These are phyloP conservation scores for Mrakia blollopis DNA, from an alignment of 768 basidiomycete species.

Conservation along the genomic window DNA sequence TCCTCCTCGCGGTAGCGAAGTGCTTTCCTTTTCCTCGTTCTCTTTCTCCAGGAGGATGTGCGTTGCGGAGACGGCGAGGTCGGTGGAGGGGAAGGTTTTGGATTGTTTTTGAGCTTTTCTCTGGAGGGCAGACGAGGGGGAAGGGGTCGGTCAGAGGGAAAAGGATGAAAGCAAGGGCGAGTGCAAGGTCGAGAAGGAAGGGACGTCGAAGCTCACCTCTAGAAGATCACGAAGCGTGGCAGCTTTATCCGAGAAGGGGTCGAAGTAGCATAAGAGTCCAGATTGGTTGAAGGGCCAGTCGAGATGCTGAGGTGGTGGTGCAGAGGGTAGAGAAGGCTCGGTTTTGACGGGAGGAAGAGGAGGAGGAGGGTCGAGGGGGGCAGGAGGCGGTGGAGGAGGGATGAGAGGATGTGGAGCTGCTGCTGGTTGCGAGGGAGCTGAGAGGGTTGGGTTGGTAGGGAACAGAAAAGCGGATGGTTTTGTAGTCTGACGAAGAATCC, in stretches of 20 bases:
- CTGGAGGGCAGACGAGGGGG: not conserved
- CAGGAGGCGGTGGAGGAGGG: no score
- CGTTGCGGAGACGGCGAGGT: not conserved
- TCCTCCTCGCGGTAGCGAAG: no score
- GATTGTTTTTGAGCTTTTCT: not conserved
- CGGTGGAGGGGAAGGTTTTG: not conserved
- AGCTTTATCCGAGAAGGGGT: not conserved
- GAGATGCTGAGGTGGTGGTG: not conserved
- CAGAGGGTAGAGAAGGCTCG: not conserved
- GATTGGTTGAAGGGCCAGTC: not conserved
- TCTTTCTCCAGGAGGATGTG: not conserved
- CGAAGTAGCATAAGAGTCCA: not conserved
- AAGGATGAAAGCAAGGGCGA: not conserved
- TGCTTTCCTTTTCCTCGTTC: no score
- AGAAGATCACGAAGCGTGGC: not conserved
- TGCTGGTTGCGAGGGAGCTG: no score
- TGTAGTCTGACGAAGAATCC: no score
- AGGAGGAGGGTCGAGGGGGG: no score
- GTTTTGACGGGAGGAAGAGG: not conserved
- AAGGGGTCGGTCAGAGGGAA: not conserved
- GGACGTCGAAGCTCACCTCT: not conserved
- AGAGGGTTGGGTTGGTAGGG: no score
- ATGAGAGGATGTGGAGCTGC: no score
- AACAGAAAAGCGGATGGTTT: no score
- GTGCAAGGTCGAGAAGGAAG: not conserved